phyloP scores from a whole-genome alignment of 2,329 filamentous ascomycete species.

The Tolypocladium sp. region DNA sequence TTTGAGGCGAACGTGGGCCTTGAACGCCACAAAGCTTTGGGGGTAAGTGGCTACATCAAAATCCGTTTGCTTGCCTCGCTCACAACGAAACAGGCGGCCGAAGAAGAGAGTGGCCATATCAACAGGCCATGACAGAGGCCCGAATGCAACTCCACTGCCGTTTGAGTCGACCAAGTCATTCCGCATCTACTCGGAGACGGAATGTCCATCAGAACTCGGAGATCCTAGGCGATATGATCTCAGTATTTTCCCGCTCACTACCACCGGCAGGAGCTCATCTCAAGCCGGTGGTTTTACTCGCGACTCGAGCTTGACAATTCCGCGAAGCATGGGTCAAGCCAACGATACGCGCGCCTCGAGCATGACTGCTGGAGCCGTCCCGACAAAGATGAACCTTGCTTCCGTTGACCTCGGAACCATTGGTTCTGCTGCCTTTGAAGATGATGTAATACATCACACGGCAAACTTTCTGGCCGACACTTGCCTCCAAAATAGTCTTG shows the following conservation, averaged over 20 bases:
- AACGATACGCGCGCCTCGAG: background rate
- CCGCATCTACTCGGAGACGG: background rate
- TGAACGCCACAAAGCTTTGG: background rate
- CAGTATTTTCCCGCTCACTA: background rate
- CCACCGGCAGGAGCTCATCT: background rate
- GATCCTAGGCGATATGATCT: background rate
- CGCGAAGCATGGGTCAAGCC: background rate
- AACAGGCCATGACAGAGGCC: background rate
- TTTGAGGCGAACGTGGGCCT: background rate
- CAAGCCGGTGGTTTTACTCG: background rate
- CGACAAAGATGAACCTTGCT: background rate
- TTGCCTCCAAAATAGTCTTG: background rate
- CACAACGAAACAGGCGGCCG: background rate
- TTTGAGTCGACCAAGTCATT: background rate
- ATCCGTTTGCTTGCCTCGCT: background rate
- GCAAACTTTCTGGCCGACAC: background rate
- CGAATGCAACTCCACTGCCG: background rate
- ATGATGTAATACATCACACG: background rate
- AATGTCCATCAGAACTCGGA: background rate
- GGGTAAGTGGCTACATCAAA: background rate
- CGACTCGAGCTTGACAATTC: background rate
- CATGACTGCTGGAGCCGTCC: background rate
- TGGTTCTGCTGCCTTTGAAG: background rate
- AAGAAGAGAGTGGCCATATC: background rate
- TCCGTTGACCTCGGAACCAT: constrained; percentile 1